These are phyloP conservation scores for Trametes meyenii DNA, from an alignment of 768 basidiomycete genomes.

Conservation along the genomic window DNA sequence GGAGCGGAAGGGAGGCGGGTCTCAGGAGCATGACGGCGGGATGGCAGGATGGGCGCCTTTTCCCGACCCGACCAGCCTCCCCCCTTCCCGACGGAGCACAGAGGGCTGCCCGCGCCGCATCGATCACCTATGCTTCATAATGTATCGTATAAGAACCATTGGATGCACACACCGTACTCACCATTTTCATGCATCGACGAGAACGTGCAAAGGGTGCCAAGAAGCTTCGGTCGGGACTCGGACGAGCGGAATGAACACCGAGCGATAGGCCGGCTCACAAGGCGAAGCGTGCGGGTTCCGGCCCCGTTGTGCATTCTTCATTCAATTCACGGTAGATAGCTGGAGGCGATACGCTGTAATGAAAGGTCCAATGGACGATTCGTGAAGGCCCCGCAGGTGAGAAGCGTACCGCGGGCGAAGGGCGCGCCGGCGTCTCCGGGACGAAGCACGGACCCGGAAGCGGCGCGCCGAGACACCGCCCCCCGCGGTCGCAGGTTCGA, in stretches of 20 bases:
- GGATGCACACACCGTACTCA: too few relatives aligned
- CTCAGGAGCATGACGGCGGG: too few relatives aligned
- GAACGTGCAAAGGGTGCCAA: too few relatives aligned
- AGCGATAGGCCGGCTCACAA: background rate
- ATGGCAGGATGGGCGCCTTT: background rate
- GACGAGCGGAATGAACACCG: background rate
- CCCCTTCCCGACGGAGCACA: too few relatives aligned
- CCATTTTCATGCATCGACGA: too few relatives aligned
- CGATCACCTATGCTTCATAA: too few relatives aligned
- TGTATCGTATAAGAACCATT: too few relatives aligned
- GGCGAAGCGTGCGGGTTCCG: background rate
- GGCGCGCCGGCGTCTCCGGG: background rate
- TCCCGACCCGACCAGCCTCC: background rate
- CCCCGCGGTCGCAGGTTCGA: background rate
- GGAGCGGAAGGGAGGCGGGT: too few relatives aligned
- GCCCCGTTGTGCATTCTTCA: too few relatives aligned
- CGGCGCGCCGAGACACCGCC: background rate
- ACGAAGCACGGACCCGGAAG: background rate
- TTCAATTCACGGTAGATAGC: too few relatives aligned
- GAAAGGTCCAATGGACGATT: background rate
- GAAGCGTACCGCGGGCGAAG: background rate
- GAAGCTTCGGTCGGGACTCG: background rate
- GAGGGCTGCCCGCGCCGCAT: too few relatives aligned
- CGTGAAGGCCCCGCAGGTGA: too few relatives aligned
- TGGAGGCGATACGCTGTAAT: background rate